Evolutionary conservation across 2,329 filamentous ascomycete genomes (phyloP), one percentile per base, ranked within the genome.

Genomic region (Colletotrichum horii): DNA sequence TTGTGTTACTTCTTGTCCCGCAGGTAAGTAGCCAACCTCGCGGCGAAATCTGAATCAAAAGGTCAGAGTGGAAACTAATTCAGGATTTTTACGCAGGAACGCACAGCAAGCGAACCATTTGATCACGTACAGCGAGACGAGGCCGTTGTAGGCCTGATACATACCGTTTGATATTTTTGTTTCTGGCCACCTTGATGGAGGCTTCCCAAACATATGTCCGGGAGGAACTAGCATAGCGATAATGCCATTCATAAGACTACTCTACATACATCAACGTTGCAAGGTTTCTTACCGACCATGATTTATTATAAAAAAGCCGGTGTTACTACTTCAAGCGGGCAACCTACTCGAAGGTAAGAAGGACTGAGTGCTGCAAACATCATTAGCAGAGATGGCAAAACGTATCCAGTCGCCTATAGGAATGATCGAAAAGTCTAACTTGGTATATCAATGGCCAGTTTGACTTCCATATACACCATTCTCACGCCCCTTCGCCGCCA

Each of bases 31-130:
- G n/a, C 43, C 19, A 48, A n/a, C 43, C 11, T 48, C n/a, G 11
- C 0, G 0, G n/a, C 11, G 0, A 2, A 22, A 22, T 22, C 0
- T n/a, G n/a, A 3, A 48, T 3, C 1, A 22, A 48, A 48, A n/a
- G 43, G 43, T 52, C 43, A 22, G 22, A 3, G 0, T 11, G 14
- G n/a, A n/a, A 52, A 4, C 43, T 52, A 0, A 52, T 1, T 6
- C n/a, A 0, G 22, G n/a, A n/a, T n/a, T 22, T 52, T 52, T n/a
- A 52, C 43, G 43, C 43, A 52, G 43, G 43, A 52, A 52, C 43
- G 0, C 22, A 48, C 6, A 48, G n/a, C 43, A 52, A 52, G 43
- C 43, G 43, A 52, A 11, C 43, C n/a, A 22, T 52, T 52, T n/a
- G n/a, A n/a, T n/a, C n/a, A 52, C 43, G 43, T 14, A 6, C n/a